phyloP scores from a whole-genome alignment of 2,329 filamentous ascomycete genomes.

The Dothistroma septosporum region DNA sequence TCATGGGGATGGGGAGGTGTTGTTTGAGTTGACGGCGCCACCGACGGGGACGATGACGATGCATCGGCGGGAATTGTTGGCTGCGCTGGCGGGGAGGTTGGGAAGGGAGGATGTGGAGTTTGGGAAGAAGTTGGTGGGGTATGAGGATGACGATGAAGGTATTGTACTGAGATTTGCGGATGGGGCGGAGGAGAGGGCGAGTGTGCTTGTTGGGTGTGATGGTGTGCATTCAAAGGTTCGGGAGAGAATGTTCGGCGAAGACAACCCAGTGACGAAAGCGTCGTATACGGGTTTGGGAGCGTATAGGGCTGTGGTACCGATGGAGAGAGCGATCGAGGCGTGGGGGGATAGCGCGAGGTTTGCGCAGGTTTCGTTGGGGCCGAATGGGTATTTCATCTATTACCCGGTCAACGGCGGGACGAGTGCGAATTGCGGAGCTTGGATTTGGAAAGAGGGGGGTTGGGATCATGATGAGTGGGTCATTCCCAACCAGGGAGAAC shows the following conservation, averaged over 20 bases:
- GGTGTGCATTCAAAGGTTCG: constrained; percentile 59
- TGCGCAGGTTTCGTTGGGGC: constrained; percentile 41
- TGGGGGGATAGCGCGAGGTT: constrained; percentile 27
- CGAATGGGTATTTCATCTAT: constrained; percentile 55
- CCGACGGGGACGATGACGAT: constrained; percentile 31
- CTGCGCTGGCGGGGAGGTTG: constrained; percentile 42
- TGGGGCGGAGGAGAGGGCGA: constrained; percentile 42
- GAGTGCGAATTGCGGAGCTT: constrained; percentile 55
- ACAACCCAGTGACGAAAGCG: constrained; percentile 44
- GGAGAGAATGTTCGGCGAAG: constrained; percentile 49
- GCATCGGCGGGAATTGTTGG: constrained; percentile 40
- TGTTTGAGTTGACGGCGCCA: constrained; percentile 29
- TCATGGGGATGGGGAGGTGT: constrained; percentile 24
- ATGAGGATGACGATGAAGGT: constrained; percentile 16
- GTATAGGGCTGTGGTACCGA: constrained; percentile 59
- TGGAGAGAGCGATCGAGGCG: constrained; percentile 45
- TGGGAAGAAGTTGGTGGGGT: constrained; percentile 17
- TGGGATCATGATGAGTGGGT: constrained; percentile 43
- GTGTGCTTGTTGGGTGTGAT: constrained; percentile 58
- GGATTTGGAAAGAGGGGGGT: constrained; percentile 35
- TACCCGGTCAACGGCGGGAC: constrained; percentile 58
- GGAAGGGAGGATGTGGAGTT: constrained; percentile 17
- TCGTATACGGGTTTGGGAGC: constrained; percentile 56
- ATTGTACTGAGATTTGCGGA: constrained; percentile 42
- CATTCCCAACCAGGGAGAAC: constrained; percentile 37